Conservation (phyloP, 75 land plant species). For the Selaginella moellendorffii region DNA sequence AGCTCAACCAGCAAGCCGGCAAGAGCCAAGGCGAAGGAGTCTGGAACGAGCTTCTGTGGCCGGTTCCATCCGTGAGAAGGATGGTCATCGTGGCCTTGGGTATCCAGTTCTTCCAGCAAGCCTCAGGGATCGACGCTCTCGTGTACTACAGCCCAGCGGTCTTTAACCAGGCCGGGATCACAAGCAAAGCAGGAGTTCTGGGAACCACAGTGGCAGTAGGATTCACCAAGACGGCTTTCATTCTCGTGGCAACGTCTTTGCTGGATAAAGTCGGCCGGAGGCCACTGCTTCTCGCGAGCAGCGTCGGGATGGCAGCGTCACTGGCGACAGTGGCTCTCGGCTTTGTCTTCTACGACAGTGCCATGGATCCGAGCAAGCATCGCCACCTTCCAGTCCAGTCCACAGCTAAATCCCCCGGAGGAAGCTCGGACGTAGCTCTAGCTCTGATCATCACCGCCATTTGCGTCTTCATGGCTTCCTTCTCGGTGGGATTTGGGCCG, state of each 20-base stretch:
- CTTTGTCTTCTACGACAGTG: neutral
- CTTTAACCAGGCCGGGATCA: slow-evolving; percentile 53
- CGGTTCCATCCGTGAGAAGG: slow-evolving; percentile 28
- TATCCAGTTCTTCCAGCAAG: slow-evolving; percentile 44
- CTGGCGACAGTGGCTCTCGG: neutral
- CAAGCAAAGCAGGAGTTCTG: neutral
- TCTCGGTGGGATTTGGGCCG: slow-evolving; percentile 9
- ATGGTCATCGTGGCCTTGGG: slow-evolving; percentile 28
- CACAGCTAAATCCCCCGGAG: neutral
- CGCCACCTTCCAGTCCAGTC: neutral
- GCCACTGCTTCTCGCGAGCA: slow-evolving; percentile 2
- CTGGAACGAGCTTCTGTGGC: slow-evolving; percentile 32
- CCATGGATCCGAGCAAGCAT: neutral
- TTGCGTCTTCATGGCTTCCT: neutral
- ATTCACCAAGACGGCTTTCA: neutral
- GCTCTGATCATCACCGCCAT: neutral
- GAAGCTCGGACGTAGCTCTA: neutral
- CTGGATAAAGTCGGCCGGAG: neutral
- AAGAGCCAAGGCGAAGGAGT: slow-evolving; percentile 20
- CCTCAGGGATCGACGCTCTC: slow-evolving; percentile 37
- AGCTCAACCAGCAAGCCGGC: slow-evolving; percentile 3
- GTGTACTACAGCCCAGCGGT: slow-evolving; percentile 58
- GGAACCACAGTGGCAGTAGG: neutral
- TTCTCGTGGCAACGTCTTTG: neutral
- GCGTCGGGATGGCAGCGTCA: neutral